Conservation (phyloP, 164 flowering plant species). For the Nymphaea colorata region DNA sequence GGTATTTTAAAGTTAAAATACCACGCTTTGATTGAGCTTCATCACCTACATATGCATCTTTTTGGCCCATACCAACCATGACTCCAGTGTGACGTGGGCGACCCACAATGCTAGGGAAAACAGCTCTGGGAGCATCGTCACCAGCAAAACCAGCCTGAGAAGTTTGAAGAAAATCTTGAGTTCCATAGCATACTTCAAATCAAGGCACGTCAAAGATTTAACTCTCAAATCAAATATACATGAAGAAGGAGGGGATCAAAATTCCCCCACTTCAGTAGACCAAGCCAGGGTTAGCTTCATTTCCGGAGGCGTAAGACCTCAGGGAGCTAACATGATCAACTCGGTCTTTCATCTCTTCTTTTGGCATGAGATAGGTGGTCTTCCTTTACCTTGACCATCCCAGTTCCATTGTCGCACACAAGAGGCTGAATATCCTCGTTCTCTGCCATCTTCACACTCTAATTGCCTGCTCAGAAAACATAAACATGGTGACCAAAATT, state of each 20-base stretch:
- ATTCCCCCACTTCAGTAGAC: too few species aligned
- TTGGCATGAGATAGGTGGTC: too few species aligned
- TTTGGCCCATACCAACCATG: conserved; percentile 87
- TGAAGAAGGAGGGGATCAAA: too few species aligned
- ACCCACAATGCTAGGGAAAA: conserved; percentile 70
- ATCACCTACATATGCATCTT: conserved; percentile 78
- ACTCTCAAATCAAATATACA: too few species aligned
- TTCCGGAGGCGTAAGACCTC: too few species aligned
- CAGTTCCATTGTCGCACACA: conserved; percentile 15
- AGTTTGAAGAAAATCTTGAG: too few species aligned
- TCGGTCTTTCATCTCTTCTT: too few species aligned
- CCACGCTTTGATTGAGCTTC: conserved; percentile 79
- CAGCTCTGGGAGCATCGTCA: conserved; percentile 78
- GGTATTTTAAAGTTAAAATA: conserved; percentile 64
- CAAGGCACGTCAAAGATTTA: too few species aligned
- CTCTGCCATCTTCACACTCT: conserved; percentile 8
- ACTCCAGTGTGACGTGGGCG: conserved; percentile 83
- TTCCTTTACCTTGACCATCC: conserved; percentile 12
- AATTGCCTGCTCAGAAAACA: not conserved
- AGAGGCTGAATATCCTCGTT: conserved; percentile 16
- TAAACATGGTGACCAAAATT: too few species aligned
- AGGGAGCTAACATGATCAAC: too few species aligned
- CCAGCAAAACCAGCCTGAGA: conserved; percentile 73
- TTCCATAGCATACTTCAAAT: too few species aligned
- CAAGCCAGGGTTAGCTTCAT: too few species aligned